Evolutionary conservation across 2,329 filamentous ascomycete species (phyloP).

Genomic region (Claviceps monticola): DNA sequence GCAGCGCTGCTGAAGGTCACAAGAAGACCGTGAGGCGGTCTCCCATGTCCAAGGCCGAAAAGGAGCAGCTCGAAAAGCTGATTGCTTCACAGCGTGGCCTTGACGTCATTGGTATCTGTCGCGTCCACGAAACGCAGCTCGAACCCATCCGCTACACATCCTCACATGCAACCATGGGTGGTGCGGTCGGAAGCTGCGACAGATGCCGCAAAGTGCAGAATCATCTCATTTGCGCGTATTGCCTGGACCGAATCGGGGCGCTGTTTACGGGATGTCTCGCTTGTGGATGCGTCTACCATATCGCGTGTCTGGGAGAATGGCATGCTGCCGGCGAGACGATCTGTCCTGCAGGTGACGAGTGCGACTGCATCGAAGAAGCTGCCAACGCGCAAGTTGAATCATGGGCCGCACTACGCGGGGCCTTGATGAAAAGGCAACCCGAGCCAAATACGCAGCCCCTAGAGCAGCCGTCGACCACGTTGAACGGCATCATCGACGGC

Average conservation of each 20-base stretch:
- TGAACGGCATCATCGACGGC: constrained; percentile 12
- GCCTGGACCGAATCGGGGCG: constrained; percentile 44
- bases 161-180: constrained; percentile 24
- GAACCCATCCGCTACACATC: constrained; percentile 40
- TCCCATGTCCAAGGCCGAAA: constrained; percentile 43
- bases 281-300: constrained; percentile 49
- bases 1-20: constrained; percentile 19
- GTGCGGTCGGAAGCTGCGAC: constrained; percentile 35
- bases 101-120: constrained; percentile 49
- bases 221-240: constrained; percentile 49
- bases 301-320: constrained; percentile 45
- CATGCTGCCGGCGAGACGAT: constrained; percentile 39
- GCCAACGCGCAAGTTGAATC: constrained; percentile 44
- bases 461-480: constrained; percentile 16
- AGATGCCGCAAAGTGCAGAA: constrained; percentile 41
- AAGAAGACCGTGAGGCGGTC: constrained; percentile 27
- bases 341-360: constrained; percentile 53
- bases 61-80: constrained; percentile 36
- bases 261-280: constrained; percentile 47
- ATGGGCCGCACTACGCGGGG: constrained; percentile 36
- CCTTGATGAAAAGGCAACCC: constrained; percentile 20
- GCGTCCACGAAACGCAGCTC: constrained; percentile 47
- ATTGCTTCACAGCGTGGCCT: constrained; percentile 41
- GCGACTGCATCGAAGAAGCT: constrained; percentile 44
- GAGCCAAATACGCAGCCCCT: constrained; percentile 9